These are phyloP conservation scores for Chiua virens DNA, from an alignment of 768 basidiomycete species.

Conservation along the genomic window DNA sequence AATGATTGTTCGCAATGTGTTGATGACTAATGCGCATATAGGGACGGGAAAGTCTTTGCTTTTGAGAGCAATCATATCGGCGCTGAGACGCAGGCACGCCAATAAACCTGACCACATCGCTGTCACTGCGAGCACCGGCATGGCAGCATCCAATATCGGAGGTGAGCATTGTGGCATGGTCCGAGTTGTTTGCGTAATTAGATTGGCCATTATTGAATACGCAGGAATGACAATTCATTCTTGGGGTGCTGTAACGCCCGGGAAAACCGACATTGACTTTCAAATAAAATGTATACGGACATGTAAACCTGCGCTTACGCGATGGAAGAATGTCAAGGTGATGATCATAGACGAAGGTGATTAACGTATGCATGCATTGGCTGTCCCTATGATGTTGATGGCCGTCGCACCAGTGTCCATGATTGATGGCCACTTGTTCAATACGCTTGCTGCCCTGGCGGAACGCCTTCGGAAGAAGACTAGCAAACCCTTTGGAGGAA, in stretches of 20 bases:
- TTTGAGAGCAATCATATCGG: slow-evolving; percentile 54
- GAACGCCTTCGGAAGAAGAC: slow-evolving; percentile 49
- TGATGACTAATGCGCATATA: slow-evolving; percentile 17
- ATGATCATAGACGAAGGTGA: slow-evolving; percentile 67
- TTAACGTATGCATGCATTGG: slow-evolving; percentile 2
- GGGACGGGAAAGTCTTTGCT: slow-evolving; percentile 68
- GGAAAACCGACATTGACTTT: slow-evolving; percentile 40
- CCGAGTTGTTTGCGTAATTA: not conserved
- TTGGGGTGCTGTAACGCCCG: slow-evolving; percentile 58
- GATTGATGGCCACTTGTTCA: slow-evolving; percentile 63
- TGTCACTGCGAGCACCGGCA: slow-evolving; percentile 45
- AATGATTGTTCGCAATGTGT: not conserved
- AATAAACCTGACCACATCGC: slow-evolving; percentile 36
- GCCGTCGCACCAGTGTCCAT: slow-evolving; percentile 52
- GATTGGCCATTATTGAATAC: not conserved
- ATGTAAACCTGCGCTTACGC: slow-evolving; percentile 51
- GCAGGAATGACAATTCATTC: slow-evolving; percentile 61
- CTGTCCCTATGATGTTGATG: not conserved
- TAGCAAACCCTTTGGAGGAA: slow-evolving; percentile 59
- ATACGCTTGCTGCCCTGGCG: slow-evolving; percentile 57
- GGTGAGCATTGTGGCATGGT: slow-evolving; percentile 7
- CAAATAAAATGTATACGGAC: slow-evolving; percentile 50
- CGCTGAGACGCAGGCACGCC: slow-evolving; percentile 42
- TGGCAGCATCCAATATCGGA: slow-evolving; percentile 54
- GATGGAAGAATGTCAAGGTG: slow-evolving; percentile 58